phyloP scores from a whole-genome alignment of 2,329 filamentous ascomycete genomes.

The Talaromyces verruculosus region DNA sequence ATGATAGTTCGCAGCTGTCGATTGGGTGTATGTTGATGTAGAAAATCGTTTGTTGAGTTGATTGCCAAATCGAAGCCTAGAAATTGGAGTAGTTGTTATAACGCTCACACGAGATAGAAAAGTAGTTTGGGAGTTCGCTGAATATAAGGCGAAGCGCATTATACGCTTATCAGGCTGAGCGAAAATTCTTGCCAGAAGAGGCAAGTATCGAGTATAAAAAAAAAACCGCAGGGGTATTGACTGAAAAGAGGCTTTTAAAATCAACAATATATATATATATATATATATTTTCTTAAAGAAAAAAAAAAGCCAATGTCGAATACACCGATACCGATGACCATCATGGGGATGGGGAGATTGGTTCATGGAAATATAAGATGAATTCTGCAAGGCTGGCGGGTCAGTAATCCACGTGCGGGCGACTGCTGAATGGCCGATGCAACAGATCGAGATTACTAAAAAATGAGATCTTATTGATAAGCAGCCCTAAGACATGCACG shows the following conservation, averaged over 20 bases:
- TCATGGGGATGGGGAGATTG: too few species aligned
- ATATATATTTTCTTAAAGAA: too few species aligned
- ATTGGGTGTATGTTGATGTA: neutral
- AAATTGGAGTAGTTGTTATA: too few species aligned
- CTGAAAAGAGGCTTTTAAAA: too few species aligned
- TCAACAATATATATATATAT: too few species aligned
- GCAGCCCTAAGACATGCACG: neutral
- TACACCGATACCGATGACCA: too few species aligned
- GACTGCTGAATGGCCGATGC: neutral
- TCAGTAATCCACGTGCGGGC: neutral
- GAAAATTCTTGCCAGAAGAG: neutral
- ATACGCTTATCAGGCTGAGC: neutral
- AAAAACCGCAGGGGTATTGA: neutral
- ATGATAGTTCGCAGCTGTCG: neutral
- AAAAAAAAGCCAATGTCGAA: too few species aligned
- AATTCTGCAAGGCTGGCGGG: neutral
- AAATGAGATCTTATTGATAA: neutral
- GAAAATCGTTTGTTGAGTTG: neutral
- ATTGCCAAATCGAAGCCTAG: too few species aligned
- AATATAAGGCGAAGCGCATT: conserved; percentile 6
- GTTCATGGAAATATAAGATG: neutral
- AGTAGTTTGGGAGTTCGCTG: neutral
- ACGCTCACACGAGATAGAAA: too few species aligned
- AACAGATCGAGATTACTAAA: conserved; percentile 1
- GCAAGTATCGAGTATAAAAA: neutral